Evolutionary conservation across 192 early-diverging fungal species (phyloP).

Genomic region (Gigaspora rosea): DNA sequence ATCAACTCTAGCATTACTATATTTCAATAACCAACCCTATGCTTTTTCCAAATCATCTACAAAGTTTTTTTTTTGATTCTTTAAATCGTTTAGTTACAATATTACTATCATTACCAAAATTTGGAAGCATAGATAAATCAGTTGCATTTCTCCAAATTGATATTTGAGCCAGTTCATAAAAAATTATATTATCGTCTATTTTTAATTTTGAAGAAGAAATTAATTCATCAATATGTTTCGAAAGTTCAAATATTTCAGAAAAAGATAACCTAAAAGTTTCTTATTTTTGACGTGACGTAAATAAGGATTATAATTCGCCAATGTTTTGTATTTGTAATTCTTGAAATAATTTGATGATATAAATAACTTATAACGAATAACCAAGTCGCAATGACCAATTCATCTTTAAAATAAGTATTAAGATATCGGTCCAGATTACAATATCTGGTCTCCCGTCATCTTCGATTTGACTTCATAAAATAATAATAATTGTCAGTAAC

Average conservation of each 20-base stretch:
- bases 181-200: conserved; percentile 44
- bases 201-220: conserved; percentile 34
- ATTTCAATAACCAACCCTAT: conserved; percentile 55
- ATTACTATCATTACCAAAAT: conserved; percentile 66
- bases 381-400: conserved; percentile 80
- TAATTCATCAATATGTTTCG: conserved; percentile 49
- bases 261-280: conserved; percentile 70
- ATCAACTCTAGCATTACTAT: conserved; percentile 66
- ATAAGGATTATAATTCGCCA: conserved; percentile 84
- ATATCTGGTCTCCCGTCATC: conserved; percentile 60
- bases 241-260: conserved; percentile 65
- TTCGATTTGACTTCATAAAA: conserved; percentile 44
- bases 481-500: background rate
- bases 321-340: conserved; percentile 53
- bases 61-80: conserved; percentile 59
- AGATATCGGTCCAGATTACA: conserved; percentile 64
- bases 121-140: conserved; percentile 77
- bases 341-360: conserved; percentile 69
- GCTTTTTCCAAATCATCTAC: conserved; percentile 70
- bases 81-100: conserved; percentile 43
- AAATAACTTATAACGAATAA: conserved; percentile 84
- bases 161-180: conserved; percentile 71
- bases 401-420: conserved; percentile 54
- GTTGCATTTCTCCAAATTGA: conserved; percentile 91
- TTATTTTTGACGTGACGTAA: conserved; percentile 63